Evolutionary conservation across 2,329 filamentous ascomycete genomes (phyloP), one percentile per base, ranked within the genome.

Genomic region (Hymenotorrendiella dingleyae): DNA sequence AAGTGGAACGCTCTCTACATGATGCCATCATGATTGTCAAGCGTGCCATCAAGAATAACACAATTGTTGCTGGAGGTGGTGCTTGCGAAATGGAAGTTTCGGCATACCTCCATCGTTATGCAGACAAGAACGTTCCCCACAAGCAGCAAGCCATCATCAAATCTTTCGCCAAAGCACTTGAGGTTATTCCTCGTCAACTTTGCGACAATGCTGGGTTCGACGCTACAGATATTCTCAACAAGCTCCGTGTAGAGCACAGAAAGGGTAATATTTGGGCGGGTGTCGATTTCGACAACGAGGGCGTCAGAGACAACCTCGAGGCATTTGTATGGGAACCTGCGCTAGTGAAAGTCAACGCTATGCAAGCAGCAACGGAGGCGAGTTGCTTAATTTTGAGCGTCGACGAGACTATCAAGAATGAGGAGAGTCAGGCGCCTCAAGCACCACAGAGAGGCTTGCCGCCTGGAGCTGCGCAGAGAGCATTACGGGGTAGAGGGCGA

Each of bases 21-120:
- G 93, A 98, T 61, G 93, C 93, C 57, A 97, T 98, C 68, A 98
- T 98, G 93, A 95, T 98, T 60, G 93, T 98, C 62, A 97, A 97
- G 80, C 89, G 94, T 49, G 88, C 93, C 21, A 88, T 97, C 67
- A 88, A 87, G 72, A 94, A 97, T 74, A 84, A 84, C 62, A 86
- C 80, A 62, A 95, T 98, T 54, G 93, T 98, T 20, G 93, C 90
- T 34, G 93, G 93, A 58, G 93, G 93, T 57, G 93, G 93, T 63
- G 91, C 93, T 14, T 82, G 76, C 58, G 93, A 98, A 74, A 97
- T 98, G 91, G 93, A 97, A 66, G 68, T 97, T 40, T 96, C 90
- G 6, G 85, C 89, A 28, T 94, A 95, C 69, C 79, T 98, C 51
- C 90, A 96, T 73, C 76, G 78, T 56, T 96, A 85, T 60, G 93